These are phyloP conservation scores for Oidiodendron maius DNA, from an alignment of 495 filamentous ascomycete species.

Conservation along the genomic window DNA sequence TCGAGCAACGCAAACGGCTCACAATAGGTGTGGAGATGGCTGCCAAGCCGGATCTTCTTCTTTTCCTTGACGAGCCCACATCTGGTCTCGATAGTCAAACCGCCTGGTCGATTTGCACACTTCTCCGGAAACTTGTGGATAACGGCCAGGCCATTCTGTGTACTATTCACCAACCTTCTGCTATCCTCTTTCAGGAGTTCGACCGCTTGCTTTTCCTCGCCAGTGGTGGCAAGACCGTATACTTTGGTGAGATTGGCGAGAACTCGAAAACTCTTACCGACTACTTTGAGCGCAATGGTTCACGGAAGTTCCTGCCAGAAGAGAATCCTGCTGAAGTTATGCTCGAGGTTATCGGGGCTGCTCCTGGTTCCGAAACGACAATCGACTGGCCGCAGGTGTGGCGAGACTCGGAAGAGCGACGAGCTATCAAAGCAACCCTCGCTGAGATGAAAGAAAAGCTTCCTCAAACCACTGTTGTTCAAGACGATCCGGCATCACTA, in stretches of 20 bases:
- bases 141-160: conserved; percentile 84
- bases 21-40: conserved; percentile 91
- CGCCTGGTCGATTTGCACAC: conserved; percentile 74
- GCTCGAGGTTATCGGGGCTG: conserved; percentile 85
- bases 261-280: conserved; percentile 54
- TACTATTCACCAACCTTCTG: conserved; percentile 90
- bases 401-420: conserved; percentile 69
- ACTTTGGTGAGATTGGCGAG: conserved; percentile 72
- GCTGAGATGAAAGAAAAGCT: conserved; percentile 56
- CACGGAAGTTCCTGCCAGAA: conserved; percentile 59
- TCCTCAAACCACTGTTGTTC: conserved; percentile 30
- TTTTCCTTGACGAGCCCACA: conserved; percentile 81
- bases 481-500: conserved; percentile 23
- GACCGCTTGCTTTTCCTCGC: conserved; percentile 73
- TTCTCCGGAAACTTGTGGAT: conserved; percentile 76
- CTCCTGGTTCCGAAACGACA: conserved; percentile 66
- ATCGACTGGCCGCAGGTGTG: conserved; percentile 80
- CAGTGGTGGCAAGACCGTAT: conserved; percentile 65
- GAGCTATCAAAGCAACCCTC: conserved; percentile 42
- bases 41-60: conserved; percentile 77
- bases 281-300: conserved; percentile 74
- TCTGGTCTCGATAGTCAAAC: conserved; percentile 51
- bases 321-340: conserved; percentile 96
- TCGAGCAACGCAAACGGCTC: conserved; percentile 83
- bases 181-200: conserved; percentile 86